Evolutionary conservation across 805 yeast genomes (phyloP).

Genomic region (Candida arabinofermentans): DNA sequence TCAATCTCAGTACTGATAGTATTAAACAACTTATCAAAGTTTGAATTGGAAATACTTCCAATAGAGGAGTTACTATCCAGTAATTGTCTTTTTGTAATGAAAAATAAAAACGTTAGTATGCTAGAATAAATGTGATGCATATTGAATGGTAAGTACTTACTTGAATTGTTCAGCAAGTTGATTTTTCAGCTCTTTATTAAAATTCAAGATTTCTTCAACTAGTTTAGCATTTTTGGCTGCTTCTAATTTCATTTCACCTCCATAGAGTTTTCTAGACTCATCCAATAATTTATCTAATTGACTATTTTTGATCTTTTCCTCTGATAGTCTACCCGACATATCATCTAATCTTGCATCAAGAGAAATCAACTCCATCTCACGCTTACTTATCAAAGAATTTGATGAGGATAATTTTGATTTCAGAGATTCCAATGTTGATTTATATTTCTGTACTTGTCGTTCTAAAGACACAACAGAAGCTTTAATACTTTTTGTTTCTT

Average conservation of each 20-base stretch:
- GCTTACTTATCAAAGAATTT: slow-evolving; percentile 8
- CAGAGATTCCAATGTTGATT: slow-evolving; percentile 12
- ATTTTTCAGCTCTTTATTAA: background rate
- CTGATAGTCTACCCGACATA: slow-evolving; percentile 42
- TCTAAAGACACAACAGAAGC: slow-evolving; percentile 2
- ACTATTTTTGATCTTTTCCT: slow-evolving; percentile 38
- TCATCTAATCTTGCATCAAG: slow-evolving; percentile 37
- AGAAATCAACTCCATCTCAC: slow-evolving; percentile 26
- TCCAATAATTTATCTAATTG: slow-evolving; percentile 24
- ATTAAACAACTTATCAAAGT: no score
- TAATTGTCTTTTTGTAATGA: no score
- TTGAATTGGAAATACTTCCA: no score
- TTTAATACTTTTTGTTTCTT: slow-evolving; percentile 11
- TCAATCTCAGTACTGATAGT: no score
- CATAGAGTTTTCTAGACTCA: slow-evolving; percentile 6
- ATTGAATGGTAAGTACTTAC: slow-evolving; percentile 3
- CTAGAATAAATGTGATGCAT: no score
- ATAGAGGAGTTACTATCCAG: no score
- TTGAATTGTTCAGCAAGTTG: slow-evolving; percentile 1
- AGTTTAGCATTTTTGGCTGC: slow-evolving; percentile 4
- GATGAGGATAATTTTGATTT: slow-evolving; percentile 11
- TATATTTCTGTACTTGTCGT: slow-evolving; percentile 8
- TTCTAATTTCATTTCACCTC: slow-evolving; percentile 9
- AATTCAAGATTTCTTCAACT: background rate
- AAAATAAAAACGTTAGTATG: background rate